Evolutionary conservation across 2,329 filamentous ascomycete species (phyloP), one percentile per base, ranked within the genome.

Genomic region (Daldinia sp.): DNA sequence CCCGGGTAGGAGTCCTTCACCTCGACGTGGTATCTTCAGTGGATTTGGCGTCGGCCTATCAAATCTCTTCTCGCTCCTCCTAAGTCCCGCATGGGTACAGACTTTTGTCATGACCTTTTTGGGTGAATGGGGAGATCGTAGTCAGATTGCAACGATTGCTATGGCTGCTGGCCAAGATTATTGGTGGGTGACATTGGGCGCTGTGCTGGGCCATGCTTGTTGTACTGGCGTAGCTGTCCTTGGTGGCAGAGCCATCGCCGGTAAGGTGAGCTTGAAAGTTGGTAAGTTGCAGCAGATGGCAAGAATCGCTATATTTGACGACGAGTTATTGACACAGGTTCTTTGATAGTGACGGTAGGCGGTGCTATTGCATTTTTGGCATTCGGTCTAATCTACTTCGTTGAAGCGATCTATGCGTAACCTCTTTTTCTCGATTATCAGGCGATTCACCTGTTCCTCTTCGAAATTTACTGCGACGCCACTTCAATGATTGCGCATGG

Each of bases 51-150:
- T 80, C 72, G 72, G 95, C 1, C 80, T 97, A 21, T 88, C 89
- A 76, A 99, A 99, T 72, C 86, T 99, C 3, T 87, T 93, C 66
- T 93, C 92, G 9, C 83, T 99, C 5, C 85, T 99, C 3, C 84
- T 99, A 35, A 97, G 92, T 77, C 95, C 95, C 1, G 95, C 94
- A 0, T 99, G 95, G 95, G 95, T 99, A 11, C 94, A 98, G 79
- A 99, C 95, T 0, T 99, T 99, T 75, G 87, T 96, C 71, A 99
- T 99, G 95, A 99, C 95, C 1, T 99, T 99, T 80, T 81, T 99
- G 27, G 95, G 95, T 37, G 95, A 99, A 77, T 99, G 95, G 95
- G 95, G 95, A 59, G 95, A 99, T 74, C 88, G 95, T 70, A 96
- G 92, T 76, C 95, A 99, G 80, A 98, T 99, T 73, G 95, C 95